Base-by-base conservation (phyloP, 768 basidiomycete genomes). In the Lentinula lateritia region DNA sequence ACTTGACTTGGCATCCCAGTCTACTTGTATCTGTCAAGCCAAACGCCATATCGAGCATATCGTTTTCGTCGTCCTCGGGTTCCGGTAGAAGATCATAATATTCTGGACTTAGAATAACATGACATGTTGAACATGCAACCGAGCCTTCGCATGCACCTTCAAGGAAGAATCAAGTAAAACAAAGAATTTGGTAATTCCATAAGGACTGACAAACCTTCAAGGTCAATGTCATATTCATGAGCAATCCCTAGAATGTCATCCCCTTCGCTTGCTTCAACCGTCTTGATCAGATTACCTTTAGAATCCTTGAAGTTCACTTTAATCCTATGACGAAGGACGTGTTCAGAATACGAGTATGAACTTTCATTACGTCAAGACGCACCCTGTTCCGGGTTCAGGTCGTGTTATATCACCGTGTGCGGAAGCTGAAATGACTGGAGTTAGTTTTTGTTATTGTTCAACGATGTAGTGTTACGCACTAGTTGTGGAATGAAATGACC, bases 41-140 rank as follows among this genome's bases (percentile, higher is more conserved):
- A 68, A 98, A 98, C 3, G 96, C 96, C 83, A 98, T 92, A 73
- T 98, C 96, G 42, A 99, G 83, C 93, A 95, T 95, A 68, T 94
- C 95, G 68, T 98, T 99, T 76, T 99, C 96, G 70, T 99, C 96
- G 66, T 98, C 96, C 60, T 91, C 91, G 4, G 96, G 95, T 69
- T 98, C 96, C 1, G 92, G 89, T 2, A 98, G 81, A 52, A 83
- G 71, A 72, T 98, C 92, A 71, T 95, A 98, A 63, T 87, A 80
- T 68, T 94, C 87, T 20, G 83, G 82, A 28, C 86, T 79, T 58
- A 95, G 80, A 61, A 99, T 93, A 60, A 98, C 85, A 72, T 99
- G 96, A 72, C 96, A 99, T 20, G 96, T 99, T 13, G 96, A 98
- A 71, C 96, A 99, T 15, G 96, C 96, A 52, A 97, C 84, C 1